Evolutionary conservation across 2,329 filamentous ascomycete genomes (phyloP), one percentile per base, ranked within the genome.

Genomic region (Colletotrichum paranaense): DNA sequence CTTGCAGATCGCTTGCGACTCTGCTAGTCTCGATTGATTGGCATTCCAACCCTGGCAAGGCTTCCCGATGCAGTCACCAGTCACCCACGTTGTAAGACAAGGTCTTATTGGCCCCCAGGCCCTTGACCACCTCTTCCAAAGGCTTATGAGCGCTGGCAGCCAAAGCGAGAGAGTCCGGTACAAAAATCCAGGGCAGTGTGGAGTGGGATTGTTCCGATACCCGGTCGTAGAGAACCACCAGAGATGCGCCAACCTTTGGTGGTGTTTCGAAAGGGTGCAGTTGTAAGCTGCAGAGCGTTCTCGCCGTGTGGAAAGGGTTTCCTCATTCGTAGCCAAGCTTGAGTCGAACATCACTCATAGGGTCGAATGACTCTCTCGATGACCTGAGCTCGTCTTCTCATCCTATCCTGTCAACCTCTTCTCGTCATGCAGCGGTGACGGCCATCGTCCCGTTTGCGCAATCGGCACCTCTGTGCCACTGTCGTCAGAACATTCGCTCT

Each of bases 1-100:
- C 68, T 67, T 56, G 63, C 70, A 65, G 60, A 65, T 70, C 60
- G 26, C 66, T 22, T 38, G n/a, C 66, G 42, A 55, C 55, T 52
- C 49, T 26, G 24, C 60, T 57, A 53, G 9, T 30, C 22, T 59
- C 59, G 32, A 55, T 56, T 70, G 55, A 65, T 32, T 42, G 55
- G 26, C 26, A 22, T 30, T 28, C 55, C 28, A 35, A n/a, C 52
- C 63, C 52, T 52, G 32, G 32, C 32, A 35, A 35, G 32, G n/a
- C 26, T 14, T 32, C 22, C 46, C n/a, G 14, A 24, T 64, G n/a
- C 38, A 28, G 42, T 28, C 66, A 49, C 32, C 55, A n/a, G 5
- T 60, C 24, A 22, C 22, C 19, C 9, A 57, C 38, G 38, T 16
- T 32, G 30, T n/a, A 26, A 57, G 22, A 57, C 38, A n/a, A 32